Evolutionary conservation across 2,329 filamentous ascomycete genomes (phyloP).

Genomic region (Aphanoascus verrucosus): DNA sequence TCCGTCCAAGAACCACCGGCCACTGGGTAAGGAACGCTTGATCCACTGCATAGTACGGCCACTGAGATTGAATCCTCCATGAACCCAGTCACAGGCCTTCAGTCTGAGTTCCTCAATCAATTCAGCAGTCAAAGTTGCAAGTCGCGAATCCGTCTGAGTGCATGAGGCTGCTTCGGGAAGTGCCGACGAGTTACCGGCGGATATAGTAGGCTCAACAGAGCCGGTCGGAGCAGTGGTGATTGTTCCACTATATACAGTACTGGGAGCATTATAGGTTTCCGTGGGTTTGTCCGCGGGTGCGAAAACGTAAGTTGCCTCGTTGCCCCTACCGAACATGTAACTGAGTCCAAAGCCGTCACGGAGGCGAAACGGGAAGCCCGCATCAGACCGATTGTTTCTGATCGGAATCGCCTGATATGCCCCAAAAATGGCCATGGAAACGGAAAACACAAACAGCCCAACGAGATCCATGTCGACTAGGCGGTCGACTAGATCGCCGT

Average conservation of each 20-base stretch:
- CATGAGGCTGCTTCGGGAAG: neutral
- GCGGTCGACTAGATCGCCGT: neutral
- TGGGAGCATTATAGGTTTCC: neutral
- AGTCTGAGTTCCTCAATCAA: neutral
- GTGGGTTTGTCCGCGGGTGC: neutral
- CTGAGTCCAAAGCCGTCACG: conserved; percentile 8
- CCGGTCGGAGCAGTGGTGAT: neutral
- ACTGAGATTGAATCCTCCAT: neutral
- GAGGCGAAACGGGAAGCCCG: conserved; percentile 11
- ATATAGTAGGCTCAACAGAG: neutral
- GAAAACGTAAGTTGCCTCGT: neutral
- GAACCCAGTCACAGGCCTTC: neutral
- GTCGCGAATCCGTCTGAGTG: neutral
- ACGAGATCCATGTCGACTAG: conserved; percentile 16
- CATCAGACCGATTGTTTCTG: conserved; percentile 3
- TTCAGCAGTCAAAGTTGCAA: neutral
- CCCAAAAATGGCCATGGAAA: conserved; percentile 19
- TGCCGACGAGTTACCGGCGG: neutral
- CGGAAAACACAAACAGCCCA: conserved; percentile 16
- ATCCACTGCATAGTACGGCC: neutral
- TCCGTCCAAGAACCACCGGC: neutral
- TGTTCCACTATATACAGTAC: neutral
- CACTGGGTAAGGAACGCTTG: neutral
- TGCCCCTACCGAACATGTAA: neutral
- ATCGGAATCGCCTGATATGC: conserved; percentile 11